phyloP scores from a whole-genome alignment of 768 basidiomycete species.

The Pilatotrama ljubarskyi region DNA sequence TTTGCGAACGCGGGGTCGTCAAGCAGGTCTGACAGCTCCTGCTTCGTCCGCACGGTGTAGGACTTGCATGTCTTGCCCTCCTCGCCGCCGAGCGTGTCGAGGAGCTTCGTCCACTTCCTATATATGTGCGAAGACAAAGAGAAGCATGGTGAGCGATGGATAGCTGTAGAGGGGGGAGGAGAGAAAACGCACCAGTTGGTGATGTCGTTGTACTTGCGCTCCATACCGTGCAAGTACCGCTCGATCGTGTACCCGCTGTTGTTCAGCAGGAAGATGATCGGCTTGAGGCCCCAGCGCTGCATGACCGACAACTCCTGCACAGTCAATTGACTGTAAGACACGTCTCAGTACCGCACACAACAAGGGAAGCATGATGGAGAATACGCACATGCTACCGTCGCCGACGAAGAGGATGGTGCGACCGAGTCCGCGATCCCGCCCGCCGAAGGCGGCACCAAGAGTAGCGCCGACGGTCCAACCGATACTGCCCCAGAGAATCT shows the following conservation, averaged over 20 bases:
- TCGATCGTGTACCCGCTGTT: constrained; percentile 90
- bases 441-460: constrained; percentile 82
- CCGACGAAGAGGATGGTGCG: constrained; percentile 85
- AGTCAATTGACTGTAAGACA: constrained; percentile 58
- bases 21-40: constrained; percentile 68
- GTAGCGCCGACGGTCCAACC: constrained; percentile 84
- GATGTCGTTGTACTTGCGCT: constrained; percentile 85
- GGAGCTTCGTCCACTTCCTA: constrained; percentile 65
- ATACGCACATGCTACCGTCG: constrained; percentile 72
- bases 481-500: constrained; percentile 91
- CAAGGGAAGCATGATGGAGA: constrained; percentile 6
- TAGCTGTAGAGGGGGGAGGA: neutral
- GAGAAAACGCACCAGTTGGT: constrained; percentile 53
- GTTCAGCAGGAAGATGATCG: constrained; percentile 83
- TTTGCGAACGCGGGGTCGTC: constrained; percentile 58
- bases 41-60: constrained; percentile 66
- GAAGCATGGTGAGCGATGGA: neutral
- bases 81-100: constrained; percentile 58
- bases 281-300: constrained; percentile 68
- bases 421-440: constrained; percentile 56
- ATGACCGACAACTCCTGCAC: constrained; percentile 87
- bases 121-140: neutral
- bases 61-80: constrained; percentile 54
- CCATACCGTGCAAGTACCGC: constrained; percentile 66
- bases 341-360: constrained; percentile 1